phyloP scores from a whole-genome alignment of 192 early-diverging fungal genomes.

The Dispira parvispora region DNA sequence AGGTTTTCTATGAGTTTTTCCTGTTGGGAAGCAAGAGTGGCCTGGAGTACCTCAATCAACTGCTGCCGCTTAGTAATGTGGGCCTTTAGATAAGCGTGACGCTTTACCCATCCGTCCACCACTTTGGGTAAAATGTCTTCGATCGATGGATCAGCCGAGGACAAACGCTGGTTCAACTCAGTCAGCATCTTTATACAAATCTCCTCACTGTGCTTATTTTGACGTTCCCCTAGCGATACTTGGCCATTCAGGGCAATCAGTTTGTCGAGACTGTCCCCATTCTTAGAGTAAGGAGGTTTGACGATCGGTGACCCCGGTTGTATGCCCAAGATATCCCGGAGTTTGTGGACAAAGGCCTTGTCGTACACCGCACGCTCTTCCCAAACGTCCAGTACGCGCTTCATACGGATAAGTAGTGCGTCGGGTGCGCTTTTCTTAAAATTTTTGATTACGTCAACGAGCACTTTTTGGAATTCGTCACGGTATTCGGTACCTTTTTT shows the following conservation, averaged over 20 bases:
- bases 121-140: neutral
- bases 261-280: neutral
- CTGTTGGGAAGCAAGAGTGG: neutral
- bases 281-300: neutral
- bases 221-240: neutral
- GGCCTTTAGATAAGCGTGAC: neutral
- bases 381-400: slow-evolving; percentile 14
- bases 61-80: slow-evolving; percentile 1
- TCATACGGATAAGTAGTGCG: slow-evolving; percentile 5
- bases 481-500: slow-evolving; percentile 14
- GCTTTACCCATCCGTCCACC: neutral
- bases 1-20: slow-evolving; percentile 3
- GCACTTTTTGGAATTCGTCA: slow-evolving; percentile 8
- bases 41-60: neutral
- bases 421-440: slow-evolving; percentile 11
- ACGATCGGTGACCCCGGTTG: neutral
- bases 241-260: neutral
- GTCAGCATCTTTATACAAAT: neutral
- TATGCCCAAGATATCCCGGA: slow-evolving; percentile 1
- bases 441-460: slow-evolving; percentile 11
- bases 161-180: neutral
- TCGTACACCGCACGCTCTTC: slow-evolving; percentile 15
- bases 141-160: neutral
- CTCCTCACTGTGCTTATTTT: neutral
- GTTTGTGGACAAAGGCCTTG: slow-evolving; percentile 11